Evolutionary conservation across 148 eudicot genomes (phyloP).

Genomic region (Dianthus caryophyllus): DNA sequence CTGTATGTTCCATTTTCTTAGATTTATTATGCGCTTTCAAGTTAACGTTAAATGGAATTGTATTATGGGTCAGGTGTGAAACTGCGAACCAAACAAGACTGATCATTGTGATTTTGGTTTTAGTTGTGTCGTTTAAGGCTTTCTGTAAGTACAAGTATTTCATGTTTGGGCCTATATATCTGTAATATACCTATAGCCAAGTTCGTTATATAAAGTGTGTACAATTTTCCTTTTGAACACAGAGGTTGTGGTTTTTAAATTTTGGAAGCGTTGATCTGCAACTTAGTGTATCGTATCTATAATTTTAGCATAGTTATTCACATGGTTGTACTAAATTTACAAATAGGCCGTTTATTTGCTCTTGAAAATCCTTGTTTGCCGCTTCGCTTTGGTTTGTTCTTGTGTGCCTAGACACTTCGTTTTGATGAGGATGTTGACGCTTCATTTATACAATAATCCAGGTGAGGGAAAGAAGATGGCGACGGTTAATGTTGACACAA

Average conservation of each 20-base stretch:
- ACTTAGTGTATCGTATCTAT: background rate
- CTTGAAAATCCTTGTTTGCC: background rate
- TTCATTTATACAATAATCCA: constrained; percentile 27
- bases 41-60: background rate
- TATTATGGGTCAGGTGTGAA: background rate
- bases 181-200: background rate
- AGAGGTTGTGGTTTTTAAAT: no score
- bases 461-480: constrained; percentile 96
- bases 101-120: background rate
- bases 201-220: background rate
- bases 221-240: no score
- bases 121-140: background rate
- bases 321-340: background rate
- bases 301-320: background rate
- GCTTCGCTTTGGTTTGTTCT: background rate
- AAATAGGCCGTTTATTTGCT: background rate
- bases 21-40: background rate
- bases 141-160: background rate
- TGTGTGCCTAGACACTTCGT: background rate
- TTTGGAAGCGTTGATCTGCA: background rate
- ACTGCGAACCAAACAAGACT: background rate
- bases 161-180: background rate
- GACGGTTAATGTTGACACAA: constrained; percentile 40
- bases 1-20: constrained; percentile 43
- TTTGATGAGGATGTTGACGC: background rate